Evolutionary conservation across 2,329 filamentous ascomycete genomes (phyloP), one percentile per base, ranked within the genome.

Genomic region (Chaetomium olivaceum): DNA sequence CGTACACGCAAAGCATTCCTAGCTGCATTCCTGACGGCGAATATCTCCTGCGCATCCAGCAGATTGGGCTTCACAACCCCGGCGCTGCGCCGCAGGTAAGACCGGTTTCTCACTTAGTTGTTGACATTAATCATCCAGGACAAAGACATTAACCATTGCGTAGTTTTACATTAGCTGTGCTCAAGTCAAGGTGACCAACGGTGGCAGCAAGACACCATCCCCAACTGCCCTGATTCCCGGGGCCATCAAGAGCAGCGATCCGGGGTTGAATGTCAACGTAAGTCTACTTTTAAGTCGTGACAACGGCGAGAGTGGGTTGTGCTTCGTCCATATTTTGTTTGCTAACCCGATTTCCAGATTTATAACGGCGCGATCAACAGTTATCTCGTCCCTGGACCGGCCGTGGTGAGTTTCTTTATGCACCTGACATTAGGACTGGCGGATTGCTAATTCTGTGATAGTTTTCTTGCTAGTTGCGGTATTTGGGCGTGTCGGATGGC

Each of bases 21-120:
- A 70, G 74, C 29, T 82, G 81, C 69, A 79, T 89, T 61, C 80
- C 81, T 36, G 73, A 84, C 48, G 86, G 86, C 65, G 82, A 87
- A 68, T 89, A 88, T 72, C 82, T 88, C 39, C 78, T 87, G 36
- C 80, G 86, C 48, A 83, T 87, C 73, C 85, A 88, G 64, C 80
- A 85, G 61, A 82, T 89, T 60, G 87, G 83, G 27, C 84, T 89
- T 60, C 87, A 89, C 78, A 82, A 83, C 68, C 70, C 59, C 52
- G 69, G 69, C 33, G 69, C 62, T 33, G 36, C 70, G 4, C 69
- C 69, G 0, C 69, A 69, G 63, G 66, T 65, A 59, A 11, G 56
- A 2, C 63, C 83, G 3, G 2, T 29, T 23, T n/a, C 31, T 9
- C 1, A 25, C 27, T 2, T 3, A 23, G 14, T 58, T n/a, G 46